Conservation (phyloP, 495 filamentous ascomycete species). For the Aspergillus campestris region DNA sequence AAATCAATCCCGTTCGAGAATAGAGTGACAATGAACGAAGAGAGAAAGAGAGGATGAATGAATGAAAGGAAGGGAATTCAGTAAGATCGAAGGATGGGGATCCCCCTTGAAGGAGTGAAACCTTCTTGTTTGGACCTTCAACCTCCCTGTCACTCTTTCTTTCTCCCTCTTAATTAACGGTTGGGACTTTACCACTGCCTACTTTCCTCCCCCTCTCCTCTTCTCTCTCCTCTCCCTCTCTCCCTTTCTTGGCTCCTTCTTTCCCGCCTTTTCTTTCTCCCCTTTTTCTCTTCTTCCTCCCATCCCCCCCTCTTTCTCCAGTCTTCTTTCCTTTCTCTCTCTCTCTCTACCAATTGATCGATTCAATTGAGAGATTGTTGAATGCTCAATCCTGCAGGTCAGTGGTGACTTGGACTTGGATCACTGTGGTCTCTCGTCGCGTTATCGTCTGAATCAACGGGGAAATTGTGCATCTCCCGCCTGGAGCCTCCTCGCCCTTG, state of each 20-base stretch:
- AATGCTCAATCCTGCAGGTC: no score
- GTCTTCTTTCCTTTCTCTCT: not conserved
- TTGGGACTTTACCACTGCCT: conserved; percentile 2
- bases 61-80: no score
- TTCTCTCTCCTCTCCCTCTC: not conserved
- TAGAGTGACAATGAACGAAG: no score
- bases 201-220: conserved; percentile 1
- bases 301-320: not conserved
- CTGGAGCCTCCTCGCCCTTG: conserved; percentile 9
- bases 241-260: not conserved
- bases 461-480: conserved; percentile 6
- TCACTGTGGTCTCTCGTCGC: conserved; percentile 1
- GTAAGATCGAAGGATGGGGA: no score
- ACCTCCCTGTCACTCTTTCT: not conserved
- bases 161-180: conserved; percentile 6
- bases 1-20: no score
- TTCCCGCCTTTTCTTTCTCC: not conserved
- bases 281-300: not conserved
- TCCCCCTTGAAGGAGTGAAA: conserved; percentile 6
- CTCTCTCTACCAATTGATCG: not conserved
- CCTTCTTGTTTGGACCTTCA: conserved; percentile 1
- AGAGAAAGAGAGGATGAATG: no score
- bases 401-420: no score
- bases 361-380: not conserved
- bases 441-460: conserved; percentile 2